Evolutionary conservation across 768 basidiomycete genomes (phyloP), one percentile per base, ranked within the genome.

Genomic region (Tylopilus sp.): DNA sequence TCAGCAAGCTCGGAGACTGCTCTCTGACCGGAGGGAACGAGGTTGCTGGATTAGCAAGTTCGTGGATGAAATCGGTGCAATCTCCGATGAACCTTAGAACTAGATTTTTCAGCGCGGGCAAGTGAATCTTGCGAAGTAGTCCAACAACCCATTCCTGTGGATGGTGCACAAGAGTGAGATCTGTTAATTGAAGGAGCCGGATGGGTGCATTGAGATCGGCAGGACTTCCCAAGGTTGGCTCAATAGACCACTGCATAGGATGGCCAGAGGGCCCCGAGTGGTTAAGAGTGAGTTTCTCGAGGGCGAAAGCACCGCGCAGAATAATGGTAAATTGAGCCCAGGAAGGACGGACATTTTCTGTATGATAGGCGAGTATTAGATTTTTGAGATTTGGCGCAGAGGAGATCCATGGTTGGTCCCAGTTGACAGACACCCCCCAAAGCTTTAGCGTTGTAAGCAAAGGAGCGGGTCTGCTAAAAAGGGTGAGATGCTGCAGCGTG

Each of bases 351-450:
- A n/a, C n/a, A n/a, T n/a, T n/a, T n/a, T n/a, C n/a, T n/a, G n/a
- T n/a, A n/a, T n/a, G n/a, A n/a, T n/a, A n/a, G n/a, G n/a, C n/a
- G n/a, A n/a, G n/a, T n/a, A n/a, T n/a, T n/a, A n/a, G n/a, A n/a
- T n/a, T n/a, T 75, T 22, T 58, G 26, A 89, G 69, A 9, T 55
- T 59, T 26, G 55, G n/a, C 3, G 64, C 63, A 4, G 63, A 57
- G 6, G 52, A 28, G 26, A 69, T 55, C 21, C 74, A 63, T 16
- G 76, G 71, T 30, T 73, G 70, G 28, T 76, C 72, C 88, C 88
- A 90, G 52, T 83, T 77, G 30, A 89, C 66, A 55, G 87, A 87
- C 6, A 88, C 83, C 34, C 86, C 87, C 82, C 84, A 87, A 25
- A 90, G 72, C 11, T 72, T 71, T 30, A 81, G 66, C 5, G 69